Conservation (phyloP, 1,139 yeast genomes). For the Yamadazyma triangularis region DNA sequence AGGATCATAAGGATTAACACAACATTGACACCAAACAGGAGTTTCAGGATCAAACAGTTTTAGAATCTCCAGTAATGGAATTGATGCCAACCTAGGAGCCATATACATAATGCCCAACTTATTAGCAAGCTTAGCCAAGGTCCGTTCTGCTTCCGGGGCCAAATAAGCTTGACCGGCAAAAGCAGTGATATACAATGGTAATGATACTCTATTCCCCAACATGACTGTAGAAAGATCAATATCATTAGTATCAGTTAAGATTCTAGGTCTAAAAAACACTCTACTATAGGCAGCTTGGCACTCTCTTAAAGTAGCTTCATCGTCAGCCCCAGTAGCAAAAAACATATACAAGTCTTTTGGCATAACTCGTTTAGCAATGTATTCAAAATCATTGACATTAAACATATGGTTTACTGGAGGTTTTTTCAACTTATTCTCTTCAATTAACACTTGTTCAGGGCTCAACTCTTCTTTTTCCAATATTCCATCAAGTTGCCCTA, state of each 20-base stretch:
- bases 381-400: conserved; percentile 70
- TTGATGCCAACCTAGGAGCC: conserved; percentile 51
- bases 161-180: conserved; percentile 56
- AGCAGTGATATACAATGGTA: conserved; percentile 55
- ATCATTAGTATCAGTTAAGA: conserved; percentile 58
- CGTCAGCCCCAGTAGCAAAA: conserved; percentile 81
- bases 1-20: conserved; percentile 33
- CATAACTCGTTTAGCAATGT: conserved; percentile 65
- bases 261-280: conserved; percentile 72
- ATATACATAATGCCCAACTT: conserved; percentile 46
- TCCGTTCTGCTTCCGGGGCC: no score
- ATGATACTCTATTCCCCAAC: conserved; percentile 43
- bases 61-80: conserved; percentile 44
- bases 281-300: conserved; percentile 75
- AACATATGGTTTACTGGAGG: conserved; percentile 22
- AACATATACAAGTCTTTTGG: conserved; percentile 76
- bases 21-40: conserved; percentile 37
- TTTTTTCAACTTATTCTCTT: conserved; percentile 15
- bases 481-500: conserved; percentile 16
- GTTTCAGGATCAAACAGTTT: neutral
- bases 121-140: conserved; percentile 47
- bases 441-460: conserved; percentile 5
- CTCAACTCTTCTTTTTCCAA: conserved; percentile 8
- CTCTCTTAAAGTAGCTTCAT: conserved; percentile 77
- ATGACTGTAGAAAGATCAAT: conserved; percentile 42